Base-by-base conservation (phyloP, 768 basidiomycete genomes). In the Hygrophorus russula region DNA sequence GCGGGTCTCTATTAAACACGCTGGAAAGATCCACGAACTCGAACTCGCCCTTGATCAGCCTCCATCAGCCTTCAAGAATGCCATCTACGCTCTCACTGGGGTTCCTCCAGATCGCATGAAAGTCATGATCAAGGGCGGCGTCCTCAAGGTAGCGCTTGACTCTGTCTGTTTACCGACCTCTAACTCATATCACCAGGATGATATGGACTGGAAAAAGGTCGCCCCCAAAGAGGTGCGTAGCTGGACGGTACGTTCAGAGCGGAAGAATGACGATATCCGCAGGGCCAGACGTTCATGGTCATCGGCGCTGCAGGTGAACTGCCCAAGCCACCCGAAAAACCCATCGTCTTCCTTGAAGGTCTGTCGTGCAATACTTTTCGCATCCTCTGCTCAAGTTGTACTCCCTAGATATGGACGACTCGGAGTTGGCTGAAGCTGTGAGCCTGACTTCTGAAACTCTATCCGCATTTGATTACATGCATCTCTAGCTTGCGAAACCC, bases 71-170 rank as follows among this genome's bases (percentile, higher is more conserved):
- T 93, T 98, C 73, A 97, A 96, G 60, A 77, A 89, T 48, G 69
- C 77, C 4, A 69, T 98, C 28, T 86, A 85, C 55, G 73, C 81
- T 34, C 65, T 70, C 36, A 97, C 92, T 0, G 91, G 90, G 6
- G 83, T 98, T 2, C 91, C 88, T 2, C 62, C 77, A 29, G 90
- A 94, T 56, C 73, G 92, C 38, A 93, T 96, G 89, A 99, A 98
- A 65, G 83, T 98, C 50, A 92, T 96, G 85, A 73, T 93, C 59
- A 97, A 96, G 59, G 86, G 86, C 42, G 86, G 84, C 30, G 71
- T 90, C 43, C 74, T 96, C 54, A 94, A 93, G 76, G 90, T 87
- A 54, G 42, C 68, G 63, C 5, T 8, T 35, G 29, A 17, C 39
- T 30, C 37, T 20, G 12, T 32, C 20, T 41, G 9, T 14, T 12